These are phyloP conservation scores for Calonectria leucothoes DNA, from an alignment of 2,329 filamentous ascomycete species.

Conservation along the genomic window DNA sequence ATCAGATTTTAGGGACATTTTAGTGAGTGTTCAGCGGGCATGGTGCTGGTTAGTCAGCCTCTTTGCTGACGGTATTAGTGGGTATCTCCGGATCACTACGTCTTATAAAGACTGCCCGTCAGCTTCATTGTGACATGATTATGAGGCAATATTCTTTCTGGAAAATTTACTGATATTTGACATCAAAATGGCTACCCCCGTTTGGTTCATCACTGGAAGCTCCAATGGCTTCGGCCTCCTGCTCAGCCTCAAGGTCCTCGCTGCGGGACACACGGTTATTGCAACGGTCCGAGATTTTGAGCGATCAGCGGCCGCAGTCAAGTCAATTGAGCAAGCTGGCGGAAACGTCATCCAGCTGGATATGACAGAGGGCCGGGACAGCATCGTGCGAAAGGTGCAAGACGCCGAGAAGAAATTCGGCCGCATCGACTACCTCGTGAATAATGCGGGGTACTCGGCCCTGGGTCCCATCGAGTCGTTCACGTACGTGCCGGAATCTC, in stretches of 20 bases:
- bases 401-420: slow-evolving; percentile 42
- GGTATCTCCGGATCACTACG: neutral
- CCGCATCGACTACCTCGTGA: slow-evolving; percentile 62
- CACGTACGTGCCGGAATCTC: slow-evolving; percentile 31
- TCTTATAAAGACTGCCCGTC: neutral
- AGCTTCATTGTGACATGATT: neutral
- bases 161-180: neutral
- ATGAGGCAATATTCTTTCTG: neutral
- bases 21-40: neutral
- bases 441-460: slow-evolving; percentile 59
- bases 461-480: slow-evolving; percentile 39
- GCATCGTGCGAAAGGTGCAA: slow-evolving; percentile 37
- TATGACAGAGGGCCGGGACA: slow-evolving; percentile 37
- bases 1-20: neutral
- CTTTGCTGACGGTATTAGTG: neutral
- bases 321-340: slow-evolving; percentile 35
- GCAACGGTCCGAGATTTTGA: slow-evolving; percentile 30
- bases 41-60: neutral
- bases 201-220: slow-evolving; percentile 40
- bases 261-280: slow-evolving; percentile 34
- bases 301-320: slow-evolving; percentile 30
- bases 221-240: slow-evolving; percentile 39
- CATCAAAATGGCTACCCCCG: slow-evolving; percentile 32
- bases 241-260: slow-evolving; percentile 30
- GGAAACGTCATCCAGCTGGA: slow-evolving; percentile 45